A percentile compares a stretch with the other conserved stretches of the same genome.
phyloP scores from a whole-genome alignment of 768 basidiomycete species.

The Auriscalpium vulgare region DNA sequence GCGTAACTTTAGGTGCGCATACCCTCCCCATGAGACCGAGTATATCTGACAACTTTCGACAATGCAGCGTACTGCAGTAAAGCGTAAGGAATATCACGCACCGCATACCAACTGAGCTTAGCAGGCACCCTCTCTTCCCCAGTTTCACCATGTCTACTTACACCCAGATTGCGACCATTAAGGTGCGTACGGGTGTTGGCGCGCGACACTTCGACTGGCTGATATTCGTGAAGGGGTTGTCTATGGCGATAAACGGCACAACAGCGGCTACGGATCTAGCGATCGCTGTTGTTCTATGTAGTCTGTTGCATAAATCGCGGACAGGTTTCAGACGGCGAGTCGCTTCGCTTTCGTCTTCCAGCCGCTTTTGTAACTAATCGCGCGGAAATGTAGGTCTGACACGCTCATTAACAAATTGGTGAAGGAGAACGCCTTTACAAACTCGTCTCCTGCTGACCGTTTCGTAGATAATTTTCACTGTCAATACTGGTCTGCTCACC shows the following conservation, averaged over 20 bases:
- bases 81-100: neutral
- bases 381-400: constrained; percentile 24
- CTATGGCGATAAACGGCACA: constrained; percentile 47
- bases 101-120: too few relatives aligned
- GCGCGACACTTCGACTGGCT: neutral
- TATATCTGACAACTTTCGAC: neutral
- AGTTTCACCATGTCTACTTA: neutral
- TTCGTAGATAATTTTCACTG: constrained; percentile 31
- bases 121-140: too few relatives aligned
- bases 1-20: constrained; percentile 3
- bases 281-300: constrained; percentile 42
- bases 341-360: neutral
- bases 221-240: constrained; percentile 32
- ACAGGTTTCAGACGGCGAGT: constrained; percentile 46
- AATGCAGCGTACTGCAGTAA: neutral
- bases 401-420: constrained; percentile 34
- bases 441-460: constrained; percentile 17
- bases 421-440: neutral
- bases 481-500: constrained; percentile 35
- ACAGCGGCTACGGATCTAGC: constrained; percentile 42
- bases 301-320: constrained; percentile 40
- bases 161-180: neutral
- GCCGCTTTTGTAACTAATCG: neutral
- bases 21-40: constrained; percentile 31
- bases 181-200: neutral